Conservation (phyloP, 176 grass and related monocot genomes). For the Lolium multiflorum region DNA sequence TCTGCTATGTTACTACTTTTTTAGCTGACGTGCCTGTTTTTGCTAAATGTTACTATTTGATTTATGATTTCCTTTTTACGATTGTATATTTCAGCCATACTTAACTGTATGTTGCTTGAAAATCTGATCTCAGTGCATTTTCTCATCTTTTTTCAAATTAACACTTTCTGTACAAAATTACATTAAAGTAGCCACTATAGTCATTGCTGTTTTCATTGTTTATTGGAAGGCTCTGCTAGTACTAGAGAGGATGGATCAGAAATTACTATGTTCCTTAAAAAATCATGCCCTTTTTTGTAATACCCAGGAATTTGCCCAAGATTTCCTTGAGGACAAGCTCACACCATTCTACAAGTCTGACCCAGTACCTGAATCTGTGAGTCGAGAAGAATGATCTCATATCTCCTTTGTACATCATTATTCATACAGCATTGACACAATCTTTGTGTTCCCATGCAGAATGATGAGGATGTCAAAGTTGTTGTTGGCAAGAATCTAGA, state of each 20-base stretch:
- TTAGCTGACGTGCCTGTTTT: neutral
- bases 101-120: conserved; percentile 1
- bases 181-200: neutral
- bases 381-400: conserved; percentile 38
- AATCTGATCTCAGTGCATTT: neutral
- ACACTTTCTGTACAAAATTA: neutral
- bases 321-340: conserved; percentile 84
- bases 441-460: conserved; percentile 53
- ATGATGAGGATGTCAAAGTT: conserved; percentile 86
- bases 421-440: conserved; percentile 6
- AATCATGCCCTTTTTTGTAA: conserved; percentile 10
- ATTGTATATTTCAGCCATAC: neutral
- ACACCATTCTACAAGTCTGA: conserved; percentile 87
- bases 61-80: neutral
- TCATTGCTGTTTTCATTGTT: neutral
- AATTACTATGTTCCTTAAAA: neutral
- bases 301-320: conserved; percentile 64
- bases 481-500: conserved; percentile 89
- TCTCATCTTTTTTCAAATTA: neutral
- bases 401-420: conserved; percentile 4
- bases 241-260: neutral
- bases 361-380: conserved; percentile 77
- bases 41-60: conserved; percentile 4
- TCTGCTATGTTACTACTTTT: neutral
- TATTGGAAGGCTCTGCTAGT: conserved; percentile 32